Evolutionary conservation across 768 basidiomycete species (phyloP), one percentile per base, ranked within the genome.

Genomic region (Suillus ampliporus): DNA sequence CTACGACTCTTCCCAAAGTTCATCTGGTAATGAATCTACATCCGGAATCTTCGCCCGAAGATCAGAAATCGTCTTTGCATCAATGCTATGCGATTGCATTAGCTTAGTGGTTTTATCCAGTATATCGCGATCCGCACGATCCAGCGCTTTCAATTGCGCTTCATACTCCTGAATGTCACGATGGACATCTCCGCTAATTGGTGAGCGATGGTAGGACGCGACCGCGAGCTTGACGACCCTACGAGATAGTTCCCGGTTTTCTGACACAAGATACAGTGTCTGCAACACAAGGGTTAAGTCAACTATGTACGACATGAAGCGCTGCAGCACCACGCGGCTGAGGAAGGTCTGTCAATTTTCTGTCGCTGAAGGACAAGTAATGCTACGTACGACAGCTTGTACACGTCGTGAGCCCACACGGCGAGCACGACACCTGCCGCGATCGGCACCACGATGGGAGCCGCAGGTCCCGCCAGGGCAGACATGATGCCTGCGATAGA

Each of bases 231-330:
- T 35, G 34, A 53, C 35, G 1, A 4, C 6, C n/a, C 51, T 34
- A 14, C n/a, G 34, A 3, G 51, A 13, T 2, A 53, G n/a, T 2
- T 21, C 51, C 13, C 15, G n/a, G 13, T 3, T 35, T 19, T 41
- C 38, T 4, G 58, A 46, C 17, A 63, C 2, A 1, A 53, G 23
- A n/a, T 67, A 72, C 4, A 72, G 54, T 10, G 54, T 66, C 21
- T 72, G 70, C 61, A 72, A 62, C 26, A 72, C 60, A n/a, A 71
- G 61, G 0, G 69, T 72, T 3, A 72, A 35, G 56, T 72, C 69
- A 31, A 71, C 59, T 23, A 72, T 72, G 61, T 72, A 72, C 14
- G 63, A 61, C 54, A 72, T 72, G 9, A 72, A 64, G 51, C 56
- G 61, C 26, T 60, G 68, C 13, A 65, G 57, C 26, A 63, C 64